Base-by-base conservation (phyloP, 805 yeast genomes). In the Wickerhamiella hasegawae region DNA sequence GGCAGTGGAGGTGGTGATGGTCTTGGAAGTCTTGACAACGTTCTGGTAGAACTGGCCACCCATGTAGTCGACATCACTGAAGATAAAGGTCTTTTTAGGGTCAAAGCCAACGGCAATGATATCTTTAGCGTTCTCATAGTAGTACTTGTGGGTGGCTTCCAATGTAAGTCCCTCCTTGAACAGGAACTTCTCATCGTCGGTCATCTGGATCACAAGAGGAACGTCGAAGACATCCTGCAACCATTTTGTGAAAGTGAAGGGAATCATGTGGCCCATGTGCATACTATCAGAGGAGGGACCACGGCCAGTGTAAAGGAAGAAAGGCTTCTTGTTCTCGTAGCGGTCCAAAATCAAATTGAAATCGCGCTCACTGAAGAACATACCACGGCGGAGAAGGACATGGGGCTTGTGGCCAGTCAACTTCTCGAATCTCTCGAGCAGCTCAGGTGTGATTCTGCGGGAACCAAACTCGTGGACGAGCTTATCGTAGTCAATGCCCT, bases 251-350 rank as follows among this genome's bases (percentile, higher is more conserved):
- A 90, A 90, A 22, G 79, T 58, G 54, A 90, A 90, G 14, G 98
- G 98, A 41, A 85, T 70, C 84, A 87, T 76, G 58, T 90, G 98
- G 35, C 98, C 98, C 62, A 90, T 66, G 56, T 90, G 98, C 81
- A 90, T 77, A 16, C 90, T 77, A 48, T 78, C 94, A 28, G 85
- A 73, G 1, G 94, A 80, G 25, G 98, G 97, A 4, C 98, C 98
- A 57, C 98, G 72, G 27, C 98, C 98, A 12, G 98, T 90, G 57
- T 90, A 90, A 42, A 90, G 62, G 63, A 87, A 90, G 59, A 90
- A 90, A 21, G 85, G 94, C 59, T 90, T 83, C 16, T 94, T 94
- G 52, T 79, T 81, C 61, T 90, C 97, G 57, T 90, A 83, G 46
- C 84, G 59, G 53, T 81, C 93, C 52, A 87, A 66, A 51, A 87